Conservation (phyloP, 371 early-diverging fungal species). For the Cokeromyces recurvatus region DNA sequence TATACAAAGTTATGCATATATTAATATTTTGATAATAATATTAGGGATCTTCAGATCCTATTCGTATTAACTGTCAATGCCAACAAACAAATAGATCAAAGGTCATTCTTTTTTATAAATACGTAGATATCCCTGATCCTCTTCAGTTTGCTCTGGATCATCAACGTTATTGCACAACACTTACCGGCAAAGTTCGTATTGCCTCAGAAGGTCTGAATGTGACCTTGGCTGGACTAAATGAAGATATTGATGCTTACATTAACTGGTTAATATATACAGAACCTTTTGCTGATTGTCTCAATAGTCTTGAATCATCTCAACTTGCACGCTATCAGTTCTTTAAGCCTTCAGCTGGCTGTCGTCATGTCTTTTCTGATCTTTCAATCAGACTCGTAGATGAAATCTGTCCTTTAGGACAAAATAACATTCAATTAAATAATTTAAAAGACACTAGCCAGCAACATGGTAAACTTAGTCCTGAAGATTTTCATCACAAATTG, state of each 20-base stretch:
- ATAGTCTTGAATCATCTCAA: background rate
- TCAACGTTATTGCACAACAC: slow-evolving; percentile 16
- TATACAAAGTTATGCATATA: too few relatives aligned
- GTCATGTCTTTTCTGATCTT: slow-evolving; percentile 57
- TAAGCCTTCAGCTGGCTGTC: slow-evolving; percentile 66
- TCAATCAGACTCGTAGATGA: slow-evolving; percentile 65
- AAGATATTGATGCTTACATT: slow-evolving; percentile 45
- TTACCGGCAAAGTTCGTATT: slow-evolving; percentile 65
- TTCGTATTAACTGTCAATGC: slow-evolving; percentile 29
- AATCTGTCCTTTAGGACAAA: slow-evolving; percentile 61
- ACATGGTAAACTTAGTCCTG: slow-evolving; percentile 39
- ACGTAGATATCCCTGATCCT: slow-evolving; percentile 38
- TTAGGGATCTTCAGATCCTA: slow-evolving; percentile 46
- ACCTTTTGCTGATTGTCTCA: slow-evolving; percentile 2
- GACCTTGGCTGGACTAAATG: slow-evolving; percentile 53
- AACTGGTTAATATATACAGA: slow-evolving; percentile 24
- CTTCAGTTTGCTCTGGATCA: slow-evolving; percentile 39
- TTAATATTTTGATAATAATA: too few relatives aligned
- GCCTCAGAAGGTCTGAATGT: slow-evolving; percentile 64
- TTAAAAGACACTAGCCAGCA: slow-evolving; percentile 16
- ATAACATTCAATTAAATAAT: slow-evolving; percentile 12
- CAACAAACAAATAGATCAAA: slow-evolving; percentile 14
- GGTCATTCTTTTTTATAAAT: slow-evolving; percentile 65
- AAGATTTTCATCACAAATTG: slow-evolving; percentile 40
- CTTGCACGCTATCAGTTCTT: slow-evolving; percentile 47